These are phyloP conservation scores for Lactarius tabidus DNA, from an alignment of 768 basidiomycete species.

Conservation along the genomic window DNA sequence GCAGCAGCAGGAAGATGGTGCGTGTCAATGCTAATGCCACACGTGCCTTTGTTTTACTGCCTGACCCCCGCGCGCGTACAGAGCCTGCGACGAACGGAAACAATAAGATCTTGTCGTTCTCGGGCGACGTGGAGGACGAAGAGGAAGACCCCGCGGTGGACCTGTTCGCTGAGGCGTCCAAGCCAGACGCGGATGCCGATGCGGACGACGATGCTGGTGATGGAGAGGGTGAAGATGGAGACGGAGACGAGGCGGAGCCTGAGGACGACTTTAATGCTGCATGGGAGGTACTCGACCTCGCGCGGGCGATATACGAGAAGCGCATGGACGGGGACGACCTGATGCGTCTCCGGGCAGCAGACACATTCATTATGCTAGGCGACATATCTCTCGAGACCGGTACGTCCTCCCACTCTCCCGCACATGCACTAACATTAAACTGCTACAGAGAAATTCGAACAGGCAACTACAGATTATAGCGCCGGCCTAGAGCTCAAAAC, in stretches of 20 bases:
- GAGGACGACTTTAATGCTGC: constrained; percentile 98
- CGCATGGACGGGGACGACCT: constrained; percentile 55
- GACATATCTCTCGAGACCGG: constrained; percentile 98
- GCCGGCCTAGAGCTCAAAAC: constrained; percentile 71
- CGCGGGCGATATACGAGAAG: constrained; percentile 80
- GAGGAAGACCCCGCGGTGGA: constrained; percentile 56
- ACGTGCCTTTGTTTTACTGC: background rate
- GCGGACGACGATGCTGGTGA: constrained; percentile 48
- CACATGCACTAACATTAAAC: too few species aligned
- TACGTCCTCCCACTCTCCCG: constrained; percentile 37
- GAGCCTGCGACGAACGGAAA: constrained; percentile 41
- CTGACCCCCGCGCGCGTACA: background rate
- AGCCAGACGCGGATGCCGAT: constrained; percentile 42
- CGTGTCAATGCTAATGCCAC: constrained; percentile 36
- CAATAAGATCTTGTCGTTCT: constrained; percentile 65
- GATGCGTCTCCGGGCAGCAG: constrained; percentile 78
- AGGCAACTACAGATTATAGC: constrained; percentile 85
- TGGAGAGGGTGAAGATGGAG: constrained; percentile 55
- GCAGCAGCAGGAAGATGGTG: constrained; percentile 44
- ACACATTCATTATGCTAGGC: constrained; percentile 85
- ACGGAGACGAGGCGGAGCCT: constrained; percentile 64
- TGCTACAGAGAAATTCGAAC: constrained; percentile 89
- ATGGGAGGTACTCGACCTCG: constrained; percentile 96
- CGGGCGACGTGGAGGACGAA: constrained; percentile 73
- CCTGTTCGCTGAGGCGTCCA: constrained; percentile 56